Evolutionary conservation across 345 rosid species (phyloP).

Genomic region (Euphorbia peplus): DNA sequence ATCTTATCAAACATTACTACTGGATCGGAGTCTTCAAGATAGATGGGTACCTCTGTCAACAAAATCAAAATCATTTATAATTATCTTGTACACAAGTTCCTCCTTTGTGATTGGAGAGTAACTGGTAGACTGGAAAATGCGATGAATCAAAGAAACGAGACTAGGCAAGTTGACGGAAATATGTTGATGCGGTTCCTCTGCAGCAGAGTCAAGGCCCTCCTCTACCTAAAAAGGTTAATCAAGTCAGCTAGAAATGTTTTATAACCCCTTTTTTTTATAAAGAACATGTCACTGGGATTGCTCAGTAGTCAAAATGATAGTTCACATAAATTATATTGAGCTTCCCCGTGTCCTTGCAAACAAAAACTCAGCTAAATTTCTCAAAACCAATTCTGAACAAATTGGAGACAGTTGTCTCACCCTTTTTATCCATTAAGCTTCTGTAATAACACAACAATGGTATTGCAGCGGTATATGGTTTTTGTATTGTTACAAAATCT

Average conservation of each 20-base stretch:
- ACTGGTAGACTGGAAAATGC: constrained; percentile 33
- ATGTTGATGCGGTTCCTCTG: constrained; percentile 6
- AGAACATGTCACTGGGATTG: background rate
- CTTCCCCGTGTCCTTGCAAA: background rate
- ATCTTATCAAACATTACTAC: background rate
- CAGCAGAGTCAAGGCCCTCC: background rate
- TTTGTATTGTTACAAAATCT: background rate
- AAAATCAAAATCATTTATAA: constrained; percentile 35
- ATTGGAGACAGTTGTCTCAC: background rate
- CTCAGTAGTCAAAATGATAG: constrained; percentile 3
- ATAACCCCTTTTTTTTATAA: background rate
- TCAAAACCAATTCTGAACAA: background rate
- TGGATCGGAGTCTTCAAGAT: background rate
- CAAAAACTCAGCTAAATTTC: background rate
- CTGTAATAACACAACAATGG: background rate
- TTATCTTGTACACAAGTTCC: constrained; percentile 52
- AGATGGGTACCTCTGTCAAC: constrained; percentile 37
- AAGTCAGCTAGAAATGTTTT: background rate
- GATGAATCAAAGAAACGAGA: constrained; percentile 38
- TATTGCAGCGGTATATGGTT: background rate
- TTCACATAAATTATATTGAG: background rate
- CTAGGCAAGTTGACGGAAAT: constrained; percentile 23
- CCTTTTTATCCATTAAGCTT: background rate
- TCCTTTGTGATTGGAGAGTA: constrained; percentile 44
- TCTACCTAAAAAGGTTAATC: constrained; percentile 13